Evolutionary conservation across 352 stramenopile genomes (phyloP), one percentile per base, ranked within the genome.

Genomic region (Phytophthora pinifolia): DNA sequence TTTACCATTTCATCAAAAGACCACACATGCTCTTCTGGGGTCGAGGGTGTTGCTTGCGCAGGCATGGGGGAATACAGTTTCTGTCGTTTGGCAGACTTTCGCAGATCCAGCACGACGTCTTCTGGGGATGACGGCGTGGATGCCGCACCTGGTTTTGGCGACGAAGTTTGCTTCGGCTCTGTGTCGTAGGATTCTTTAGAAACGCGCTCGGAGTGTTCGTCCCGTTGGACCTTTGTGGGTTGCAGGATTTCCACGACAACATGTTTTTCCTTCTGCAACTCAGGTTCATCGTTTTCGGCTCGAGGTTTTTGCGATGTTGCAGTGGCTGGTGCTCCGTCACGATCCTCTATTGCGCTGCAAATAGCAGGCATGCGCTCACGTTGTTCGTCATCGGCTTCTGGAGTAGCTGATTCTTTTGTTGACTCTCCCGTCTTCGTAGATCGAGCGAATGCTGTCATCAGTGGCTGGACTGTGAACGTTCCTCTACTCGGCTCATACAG

Each of bases 401-500:
- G 30, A 42, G 17, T 4, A 13, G 20, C 29, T 59, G 31, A 49
- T 14, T 35, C 30, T 32, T 49, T 62, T 4, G 29, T 10, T 30
- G 45, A 15, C 1, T 54, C 38, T 62, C 66, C 60, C 12, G 59
- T 15, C 27, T 68, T 64, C 29, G 33, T 9, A 8, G 44, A 33
- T 9, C 52, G 65, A 44, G 74, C 42, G 30, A 81, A 86, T 1
- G 54, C 59, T 48, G 74, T 72, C 38, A 88, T 46, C 33, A 89
- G 47, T 13, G 77, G 64, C 54, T 90, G 79, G 13, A 87, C 76
- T 18, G 61, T 76, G 49, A 88, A 88, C 1, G 67, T 87, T 8
- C 76, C 74, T 38, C 76, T 66, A 37, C 64, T 83, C 12, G 79
- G 79, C 44, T 90, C 77, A 46, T 86, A 90, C 5, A 87, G 37